Evolutionary conservation across 1,284 basidiomycete genomes (phyloP).

Genomic region (Pascua guehoae): DNA sequence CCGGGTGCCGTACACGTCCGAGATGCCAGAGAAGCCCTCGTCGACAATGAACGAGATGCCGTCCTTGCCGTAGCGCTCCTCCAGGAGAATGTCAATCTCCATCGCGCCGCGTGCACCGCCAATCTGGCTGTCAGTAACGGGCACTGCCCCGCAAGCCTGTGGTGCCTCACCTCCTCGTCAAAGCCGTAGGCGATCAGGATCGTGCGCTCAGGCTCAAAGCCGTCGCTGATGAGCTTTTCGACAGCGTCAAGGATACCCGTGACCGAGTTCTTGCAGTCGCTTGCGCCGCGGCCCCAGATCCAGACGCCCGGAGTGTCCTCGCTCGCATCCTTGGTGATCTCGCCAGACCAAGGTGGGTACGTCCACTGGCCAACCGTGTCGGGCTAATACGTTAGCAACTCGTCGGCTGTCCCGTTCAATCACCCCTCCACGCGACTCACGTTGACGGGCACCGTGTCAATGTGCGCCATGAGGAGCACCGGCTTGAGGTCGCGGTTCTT

Average conservation of each 20-base stretch:
- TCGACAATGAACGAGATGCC: conserved; percentile 52
- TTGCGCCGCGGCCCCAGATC: conserved; percentile 56
- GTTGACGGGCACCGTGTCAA: conserved; percentile 56
- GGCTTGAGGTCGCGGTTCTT: conserved; percentile 46
- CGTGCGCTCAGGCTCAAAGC: conserved; percentile 50
- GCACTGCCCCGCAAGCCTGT: background rate
- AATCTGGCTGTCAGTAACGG: conserved; percentile 23
- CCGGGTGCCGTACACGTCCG: conserved; percentile 36
- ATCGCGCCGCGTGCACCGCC: conserved; percentile 46
- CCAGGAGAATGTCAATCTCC: conserved; percentile 37
- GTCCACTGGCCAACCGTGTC: conserved; percentile 54
- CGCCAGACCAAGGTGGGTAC: conserved; percentile 54
- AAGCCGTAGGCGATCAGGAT: conserved; percentile 55
- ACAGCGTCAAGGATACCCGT: conserved; percentile 52
- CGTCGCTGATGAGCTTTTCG: conserved; percentile 52
- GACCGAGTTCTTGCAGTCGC: conserved; percentile 53
- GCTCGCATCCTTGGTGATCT: conserved; percentile 44
- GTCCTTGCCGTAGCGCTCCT: conserved; percentile 46
- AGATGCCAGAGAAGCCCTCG: conserved; percentile 50
- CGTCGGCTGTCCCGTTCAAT: no score
- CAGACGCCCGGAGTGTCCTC: conserved; percentile 37
- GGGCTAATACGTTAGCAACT: conserved; percentile 8
- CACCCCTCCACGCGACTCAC: no score
- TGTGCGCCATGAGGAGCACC: conserved; percentile 52
- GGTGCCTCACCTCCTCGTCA: conserved; percentile 50